phyloP scores from a whole-genome alignment of 805 yeast genomes.

The Pichia ethanolica region DNA sequence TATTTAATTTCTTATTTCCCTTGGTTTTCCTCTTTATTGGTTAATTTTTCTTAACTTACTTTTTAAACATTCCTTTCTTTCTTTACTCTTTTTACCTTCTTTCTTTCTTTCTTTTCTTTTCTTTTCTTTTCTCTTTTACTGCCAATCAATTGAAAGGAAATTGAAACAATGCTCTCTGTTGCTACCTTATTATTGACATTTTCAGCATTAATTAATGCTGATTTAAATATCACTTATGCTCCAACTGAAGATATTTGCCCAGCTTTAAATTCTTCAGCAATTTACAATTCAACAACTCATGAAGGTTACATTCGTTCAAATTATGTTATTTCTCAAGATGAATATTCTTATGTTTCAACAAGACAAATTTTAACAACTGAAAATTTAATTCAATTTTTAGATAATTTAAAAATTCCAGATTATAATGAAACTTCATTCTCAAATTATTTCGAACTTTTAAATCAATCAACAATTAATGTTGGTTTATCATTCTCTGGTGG shows the following conservation, averaged over 20 bases:
- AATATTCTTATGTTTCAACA: conserved; percentile 43
- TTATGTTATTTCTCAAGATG: conserved; percentile 37
- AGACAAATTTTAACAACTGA: conserved; percentile 37
- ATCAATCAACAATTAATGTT: conserved; percentile 34
- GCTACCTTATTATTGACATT: conserved; percentile 1
- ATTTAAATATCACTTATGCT: conserved; percentile 32
- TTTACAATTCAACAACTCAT: conserved; percentile 3
- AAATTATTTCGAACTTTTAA: conserved; percentile 25
- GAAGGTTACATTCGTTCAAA: conserved; percentile 36
- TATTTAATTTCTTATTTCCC: too few relatives aligned
- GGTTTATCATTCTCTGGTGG: conserved; percentile 73
- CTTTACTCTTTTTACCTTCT: too few relatives aligned
- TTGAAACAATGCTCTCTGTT: neutral
- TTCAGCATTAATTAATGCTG: neutral
- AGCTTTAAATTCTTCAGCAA: conserved; percentile 11
- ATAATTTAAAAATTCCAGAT: conserved; percentile 36
- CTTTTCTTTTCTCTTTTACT: too few relatives aligned
- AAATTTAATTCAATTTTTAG: conserved; percentile 38
- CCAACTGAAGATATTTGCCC: conserved; percentile 51
- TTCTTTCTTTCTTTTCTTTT: too few relatives aligned
- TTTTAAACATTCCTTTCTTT: too few relatives aligned
- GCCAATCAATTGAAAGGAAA: too few relatives aligned
- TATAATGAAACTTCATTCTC: conserved; percentile 38
- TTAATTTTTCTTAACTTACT: too few relatives aligned
- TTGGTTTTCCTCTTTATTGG: too few relatives aligned